A percentile compares a stretch with the other conserved stretches of the same genome.
Evolutionary conservation across 805 yeast genomes (phyloP).

Genomic region (Blastobotrys peoriensis): DNA sequence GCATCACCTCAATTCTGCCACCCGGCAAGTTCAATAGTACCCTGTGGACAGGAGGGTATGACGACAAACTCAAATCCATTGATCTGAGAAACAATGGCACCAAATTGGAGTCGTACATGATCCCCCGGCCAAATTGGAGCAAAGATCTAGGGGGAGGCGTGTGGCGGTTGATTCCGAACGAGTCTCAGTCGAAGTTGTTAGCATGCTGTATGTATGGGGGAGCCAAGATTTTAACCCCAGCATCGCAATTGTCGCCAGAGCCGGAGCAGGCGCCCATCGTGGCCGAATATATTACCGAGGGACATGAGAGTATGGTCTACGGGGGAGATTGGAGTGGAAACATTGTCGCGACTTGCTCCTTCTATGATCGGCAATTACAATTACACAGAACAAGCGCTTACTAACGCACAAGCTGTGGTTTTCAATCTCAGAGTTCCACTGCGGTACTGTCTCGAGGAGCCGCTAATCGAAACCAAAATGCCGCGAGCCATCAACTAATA

Average conservation of each 20-base stretch:
- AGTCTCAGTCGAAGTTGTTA: conserved; percentile 44
- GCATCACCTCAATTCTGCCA: conserved; percentile 76
- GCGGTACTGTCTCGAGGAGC: no score
- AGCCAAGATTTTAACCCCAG: conserved; percentile 56
- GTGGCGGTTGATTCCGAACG: conserved; percentile 65
- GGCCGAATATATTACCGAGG: conserved; percentile 28
- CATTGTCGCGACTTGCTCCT: conserved; percentile 74
- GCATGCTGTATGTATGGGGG: conserved; percentile 97
- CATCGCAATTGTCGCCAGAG: conserved; percentile 40
- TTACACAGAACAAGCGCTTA: conserved; percentile 15
- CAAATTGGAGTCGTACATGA: conserved; percentile 39
- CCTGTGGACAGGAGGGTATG: conserved; percentile 84
- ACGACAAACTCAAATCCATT: conserved; percentile 63
- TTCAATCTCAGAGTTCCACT: no score
- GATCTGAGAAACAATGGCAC: conserved; percentile 53
- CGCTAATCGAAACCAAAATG: no score
- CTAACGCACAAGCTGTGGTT: no score
- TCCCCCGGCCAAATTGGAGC: conserved; percentile 34
- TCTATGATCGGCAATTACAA: conserved; percentile 76
- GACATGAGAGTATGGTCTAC: conserved; percentile 89
- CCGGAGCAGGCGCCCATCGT: conserved; percentile 15
- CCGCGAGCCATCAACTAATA: no score
- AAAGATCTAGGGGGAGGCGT: conserved; percentile 84
- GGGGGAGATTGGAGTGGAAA: conserved; percentile 82
- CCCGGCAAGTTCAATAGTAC: background rate